Base-by-base conservation (phyloP, 2,329 filamentous ascomycete genomes). In the Arthrobotrys conoides region DNA sequence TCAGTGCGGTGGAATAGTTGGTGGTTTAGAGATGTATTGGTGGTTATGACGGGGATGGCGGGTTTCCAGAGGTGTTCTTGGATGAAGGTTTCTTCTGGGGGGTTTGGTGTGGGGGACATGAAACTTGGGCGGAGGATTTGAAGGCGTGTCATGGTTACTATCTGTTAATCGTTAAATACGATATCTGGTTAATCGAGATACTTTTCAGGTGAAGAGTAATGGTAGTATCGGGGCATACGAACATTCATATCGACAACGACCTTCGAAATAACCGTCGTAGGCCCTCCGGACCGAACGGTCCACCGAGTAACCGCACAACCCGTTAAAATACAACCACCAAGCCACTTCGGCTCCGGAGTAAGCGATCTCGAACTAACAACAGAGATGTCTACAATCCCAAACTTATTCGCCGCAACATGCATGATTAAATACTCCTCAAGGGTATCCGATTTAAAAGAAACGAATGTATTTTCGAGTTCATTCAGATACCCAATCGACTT, bases 101-200 rank as follows among this genome's bases (percentile, higher is more conserved):
- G 5, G 14, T 44, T 22, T 1, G 9, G 1, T 8, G 36, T 5
- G 57, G 57, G 1, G 10, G 20, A 16, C 0, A 27, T 61, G 14
- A 61, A 61, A n/a, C 36, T 44, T 8, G 57, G 57, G 4, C 57
- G 57, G n/a, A 61, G 57, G 1, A 61, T 61, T 44, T 61, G 57
- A 0, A 61, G 20, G 4, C 3, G 27, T 20, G 36, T 41, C 6
- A 61, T 44, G 57, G 5, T 61, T 18, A 41, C 0, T 16, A 36
- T 1, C 38, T 41, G 38, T 16, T 38, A 38, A 14, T 30, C 8
- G 27, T 8, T 4, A 30, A 30, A 30, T 4, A 3, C 27, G n/a
- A n/a, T 24, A n/a, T 12, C 2, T 5, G 3, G 49, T 33, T 18
- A 30, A 2, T 9, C 4, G 14, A n/a, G 3, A 20, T 24, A 3